phyloP scores from a whole-genome alignment of 2,329 filamentous ascomycete genomes.

The Endothia cerciana region DNA sequence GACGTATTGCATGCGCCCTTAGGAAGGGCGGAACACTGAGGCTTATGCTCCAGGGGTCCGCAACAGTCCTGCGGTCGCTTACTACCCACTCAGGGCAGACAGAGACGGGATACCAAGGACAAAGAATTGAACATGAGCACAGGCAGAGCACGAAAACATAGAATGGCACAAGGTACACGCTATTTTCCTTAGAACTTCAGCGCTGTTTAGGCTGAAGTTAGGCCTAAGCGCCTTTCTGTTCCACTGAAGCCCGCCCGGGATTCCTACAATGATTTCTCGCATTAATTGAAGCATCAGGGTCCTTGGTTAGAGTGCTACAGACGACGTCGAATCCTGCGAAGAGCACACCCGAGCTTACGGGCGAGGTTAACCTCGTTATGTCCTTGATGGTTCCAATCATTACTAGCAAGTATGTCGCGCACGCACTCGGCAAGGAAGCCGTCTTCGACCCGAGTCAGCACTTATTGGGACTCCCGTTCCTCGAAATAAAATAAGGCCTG shows the following conservation, averaged over 20 bases:
- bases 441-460: conserved; percentile 65
- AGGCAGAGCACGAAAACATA: too few relatives aligned
- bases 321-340: conserved; percentile 48
- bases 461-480: conserved; percentile 61
- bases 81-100: too few relatives aligned
- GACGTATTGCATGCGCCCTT: too few relatives aligned
- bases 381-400: conserved; percentile 64
- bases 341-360: conserved; percentile 66
- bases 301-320: conserved; percentile 60
- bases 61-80: too few relatives aligned
- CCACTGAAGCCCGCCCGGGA: conserved; percentile 56
- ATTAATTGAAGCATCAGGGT: conserved; percentile 62
- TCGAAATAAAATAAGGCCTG: conserved; percentile 56
- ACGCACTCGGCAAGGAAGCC: conserved; percentile 55
- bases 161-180: too few relatives aligned
- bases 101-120: too few relatives aligned
- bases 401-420: conserved; percentile 62
- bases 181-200: too few relatives aligned
- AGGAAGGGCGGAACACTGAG: too few relatives aligned
- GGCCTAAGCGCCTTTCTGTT: conserved; percentile 39
- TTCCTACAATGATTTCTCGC: conserved; percentile 67
- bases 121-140: too few relatives aligned
- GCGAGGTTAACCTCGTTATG: conserved; percentile 60
- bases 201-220: conserved; percentile 59
- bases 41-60: too few relatives aligned